These are phyloP conservation scores for Claviceps africana DNA, from an alignment of 2,329 filamentous ascomycete species.

Conservation along the genomic window DNA sequence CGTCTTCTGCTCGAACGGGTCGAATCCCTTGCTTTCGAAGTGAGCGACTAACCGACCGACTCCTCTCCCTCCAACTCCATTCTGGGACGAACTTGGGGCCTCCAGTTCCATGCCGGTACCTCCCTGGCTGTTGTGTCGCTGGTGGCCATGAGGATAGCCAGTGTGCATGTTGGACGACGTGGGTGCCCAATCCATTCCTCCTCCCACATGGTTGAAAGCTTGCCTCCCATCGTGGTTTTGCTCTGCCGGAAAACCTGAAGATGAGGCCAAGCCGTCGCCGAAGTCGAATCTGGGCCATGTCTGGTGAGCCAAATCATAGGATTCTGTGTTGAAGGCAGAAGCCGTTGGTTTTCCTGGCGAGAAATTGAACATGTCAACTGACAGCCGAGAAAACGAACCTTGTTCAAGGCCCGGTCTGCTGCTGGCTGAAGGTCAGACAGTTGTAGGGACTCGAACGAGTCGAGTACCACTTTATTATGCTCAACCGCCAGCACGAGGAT, in stretches of 20 bases:
- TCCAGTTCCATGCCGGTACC: constrained; percentile 16
- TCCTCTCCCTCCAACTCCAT: constrained; percentile 7
- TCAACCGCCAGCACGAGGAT: constrained; percentile 21
- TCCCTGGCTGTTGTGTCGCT: constrained; percentile 2
- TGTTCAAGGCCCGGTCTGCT: constrained; percentile 17
- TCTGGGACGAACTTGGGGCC: constrained; percentile 13
- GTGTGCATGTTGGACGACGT: constrained; percentile 16
- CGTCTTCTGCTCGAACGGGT: constrained; percentile 22
- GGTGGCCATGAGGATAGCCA: constrained; percentile 14
- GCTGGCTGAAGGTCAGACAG: constrained; percentile 21
- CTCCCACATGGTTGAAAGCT: constrained; percentile 14
- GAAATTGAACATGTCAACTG: constrained; percentile 26
- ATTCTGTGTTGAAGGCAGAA: constrained; percentile 15
- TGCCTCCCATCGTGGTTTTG: constrained; percentile 13
- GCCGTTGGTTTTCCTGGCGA: constrained; percentile 18
- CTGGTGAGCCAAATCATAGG: constrained; percentile 19
- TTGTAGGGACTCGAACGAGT: constrained; percentile 25
- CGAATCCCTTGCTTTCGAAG: constrained; percentile 24
- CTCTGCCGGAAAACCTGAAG: constrained; percentile 12
- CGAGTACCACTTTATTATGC: constrained; percentile 22
- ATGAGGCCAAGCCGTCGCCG: constrained; percentile 11
- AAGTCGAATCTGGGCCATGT: constrained; percentile 20
- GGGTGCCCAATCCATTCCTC: constrained; percentile 26
- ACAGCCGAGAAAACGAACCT: constrained; percentile 18
- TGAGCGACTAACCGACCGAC: constrained; percentile 26